phyloP scores from a whole-genome alignment of 2,329 filamentous ascomycete species.

The Epichloe uncinata region DNA sequence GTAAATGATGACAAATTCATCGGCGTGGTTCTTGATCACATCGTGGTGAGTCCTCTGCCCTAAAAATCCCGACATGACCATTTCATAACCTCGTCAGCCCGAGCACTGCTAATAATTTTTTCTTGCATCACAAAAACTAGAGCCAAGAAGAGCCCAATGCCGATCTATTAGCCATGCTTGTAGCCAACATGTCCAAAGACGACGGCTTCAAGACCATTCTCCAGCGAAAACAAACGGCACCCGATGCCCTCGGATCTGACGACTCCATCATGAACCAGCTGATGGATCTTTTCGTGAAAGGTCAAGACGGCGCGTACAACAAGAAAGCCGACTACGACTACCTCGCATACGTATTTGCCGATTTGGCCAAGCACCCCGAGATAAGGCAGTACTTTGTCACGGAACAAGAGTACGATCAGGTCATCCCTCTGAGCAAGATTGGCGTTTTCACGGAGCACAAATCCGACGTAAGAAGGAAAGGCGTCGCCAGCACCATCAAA shows the following conservation, averaged over 20 bases:
- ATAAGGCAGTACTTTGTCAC: conserved; percentile 63
- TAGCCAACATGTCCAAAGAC: conserved; percentile 82
- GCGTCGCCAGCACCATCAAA: conserved; percentile 94
- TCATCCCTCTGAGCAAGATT: conserved; percentile 85
- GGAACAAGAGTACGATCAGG: conserved; percentile 60
- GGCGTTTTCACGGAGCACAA: conserved; percentile 88
- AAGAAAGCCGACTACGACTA: conserved; percentile 81
- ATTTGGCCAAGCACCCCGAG: conserved; percentile 70
- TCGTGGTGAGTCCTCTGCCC: conserved; percentile 47
- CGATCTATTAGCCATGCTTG: conserved; percentile 76
- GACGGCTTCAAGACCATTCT: conserved; percentile 59
- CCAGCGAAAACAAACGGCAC: conserved; percentile 51
- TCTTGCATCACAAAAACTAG: conserved; percentile 24
- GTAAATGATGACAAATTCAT: conserved; percentile 72
- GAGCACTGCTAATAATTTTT: too few species aligned
- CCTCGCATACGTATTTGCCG: conserved; percentile 85
- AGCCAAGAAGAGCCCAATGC: conserved; percentile 65
- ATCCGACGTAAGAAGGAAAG: conserved; percentile 70
- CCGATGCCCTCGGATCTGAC: conserved; percentile 58
- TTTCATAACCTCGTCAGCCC: too few species aligned
- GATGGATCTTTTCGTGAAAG: conserved; percentile 92
- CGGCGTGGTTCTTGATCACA: conserved; percentile 54
- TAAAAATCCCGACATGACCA: not conserved
- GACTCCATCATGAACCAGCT: conserved; percentile 74
- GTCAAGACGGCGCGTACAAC: conserved; percentile 71